A percentile compares a stretch with the other conserved stretches of the same genome.
Evolutionary conservation across 331 rosid genomes (phyloP).

Genomic region (Malus hybrid): DNA sequence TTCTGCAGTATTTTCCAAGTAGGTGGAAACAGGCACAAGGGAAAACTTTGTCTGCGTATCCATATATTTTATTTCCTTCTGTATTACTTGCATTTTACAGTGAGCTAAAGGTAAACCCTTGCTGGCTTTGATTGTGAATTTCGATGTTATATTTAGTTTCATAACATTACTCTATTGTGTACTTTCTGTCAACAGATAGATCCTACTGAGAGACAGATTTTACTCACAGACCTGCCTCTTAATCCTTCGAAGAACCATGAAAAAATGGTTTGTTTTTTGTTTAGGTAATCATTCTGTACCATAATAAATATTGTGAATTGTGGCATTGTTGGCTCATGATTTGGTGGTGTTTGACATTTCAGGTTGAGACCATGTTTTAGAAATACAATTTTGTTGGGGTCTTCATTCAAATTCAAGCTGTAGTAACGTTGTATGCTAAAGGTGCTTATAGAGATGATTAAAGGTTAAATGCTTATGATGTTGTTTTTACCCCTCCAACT

Average conservation of each 20-base stretch:
- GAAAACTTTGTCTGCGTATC: too few species aligned
- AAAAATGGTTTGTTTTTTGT: slow-evolving; percentile 52
- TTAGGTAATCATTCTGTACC: not conserved
- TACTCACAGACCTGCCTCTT: slow-evolving; percentile 96
- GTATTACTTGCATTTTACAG: slow-evolving; percentile 50
- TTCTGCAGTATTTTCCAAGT: too few species aligned
- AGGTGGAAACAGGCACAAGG: too few species aligned
- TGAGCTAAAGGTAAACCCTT: slow-evolving; percentile 59
- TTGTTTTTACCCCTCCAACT: slow-evolving; percentile 6
- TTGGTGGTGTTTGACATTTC: slow-evolving; percentile 15
- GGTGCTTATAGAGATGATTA: slow-evolving; percentile 90
- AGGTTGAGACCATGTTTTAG: slow-evolving; percentile 98
- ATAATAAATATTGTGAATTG: not conserved
- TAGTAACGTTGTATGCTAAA: slow-evolving; percentile 94
- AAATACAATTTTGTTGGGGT: slow-evolving; percentile 55
- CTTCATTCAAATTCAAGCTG: slow-evolving; percentile 95
- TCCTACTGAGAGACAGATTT: slow-evolving; percentile 81
- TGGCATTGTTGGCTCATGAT: slow-evolving; percentile 1
- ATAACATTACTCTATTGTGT: not conserved
- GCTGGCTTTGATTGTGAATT: slow-evolving; percentile 2
- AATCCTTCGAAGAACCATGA: slow-evolving; percentile 96
- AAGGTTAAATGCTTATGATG: slow-evolving; percentile 55
- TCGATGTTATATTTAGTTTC: not conserved
- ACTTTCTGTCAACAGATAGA: slow-evolving; percentile 50
- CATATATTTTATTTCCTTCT: too few species aligned